Base-by-base conservation (phyloP, 1,284 basidiomycete genomes). In the Rhodotorula sp. region DNA sequence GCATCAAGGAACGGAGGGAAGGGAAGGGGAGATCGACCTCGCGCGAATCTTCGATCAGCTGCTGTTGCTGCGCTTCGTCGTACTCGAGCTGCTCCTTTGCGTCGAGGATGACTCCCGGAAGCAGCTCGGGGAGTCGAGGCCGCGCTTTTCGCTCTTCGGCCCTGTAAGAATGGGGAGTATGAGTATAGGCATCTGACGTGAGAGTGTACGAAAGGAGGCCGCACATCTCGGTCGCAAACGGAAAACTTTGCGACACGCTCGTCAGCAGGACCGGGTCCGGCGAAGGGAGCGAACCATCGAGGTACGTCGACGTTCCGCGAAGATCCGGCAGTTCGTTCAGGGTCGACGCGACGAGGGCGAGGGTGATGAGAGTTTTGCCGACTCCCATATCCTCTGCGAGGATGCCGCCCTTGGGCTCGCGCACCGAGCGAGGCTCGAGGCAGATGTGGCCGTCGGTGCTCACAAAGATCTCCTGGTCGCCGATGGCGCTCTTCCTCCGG, bases 301-400 rank as follows among this genome's bases (percentile, higher is more conserved):
- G 65, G 34, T 55, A 71, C 19, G 70, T 62, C 7, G 65, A 23
- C 1, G 60, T 54, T n/a, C 48, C 43, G 47, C 68, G 70, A 50
- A 66, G 65, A 19, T 54, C 63, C 4, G 69, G 69, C 2, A 76
- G 67, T 52, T 74, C 73, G 26, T 63, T 66, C 3, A 62, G 64
- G 16, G 80, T 81, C 4, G 80, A 73, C 14, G 81, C 67, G 52
- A 83, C 78, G 23, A 83, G 78, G 0, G 82, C 76, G 26, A 83
- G 77, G 45, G 78, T 79, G 68, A 83, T 83, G 47, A 82, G 71
- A 0, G 82, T 82, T 73, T 83, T 83, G 52, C 83, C 83, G 0
- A 78, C 77, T 4, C 83, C 83, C 83, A 83, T 83, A 54, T 83
- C 82, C 60, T 83, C 82, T 67, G 82, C 80, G 28, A 77, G 69